Conservation (phyloP, 2,329 filamentous ascomycete species). For the Ceratocystis lukuohia region DNA sequence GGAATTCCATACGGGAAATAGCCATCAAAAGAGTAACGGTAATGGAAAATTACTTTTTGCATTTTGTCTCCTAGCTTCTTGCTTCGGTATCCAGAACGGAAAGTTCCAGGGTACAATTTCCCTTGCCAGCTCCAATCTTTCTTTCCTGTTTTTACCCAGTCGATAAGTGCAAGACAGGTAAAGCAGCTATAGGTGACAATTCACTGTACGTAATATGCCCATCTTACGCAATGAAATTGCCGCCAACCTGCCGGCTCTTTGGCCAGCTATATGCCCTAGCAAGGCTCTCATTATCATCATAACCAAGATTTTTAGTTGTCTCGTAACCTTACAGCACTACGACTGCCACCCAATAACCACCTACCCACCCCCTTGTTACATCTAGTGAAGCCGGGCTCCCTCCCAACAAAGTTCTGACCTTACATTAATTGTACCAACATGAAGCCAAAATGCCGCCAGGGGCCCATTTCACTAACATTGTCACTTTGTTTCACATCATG, state of each 20-base stretch:
- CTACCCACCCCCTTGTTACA: no score
- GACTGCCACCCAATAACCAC: background rate
- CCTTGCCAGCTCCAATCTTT: background rate
- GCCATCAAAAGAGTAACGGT: background rate
- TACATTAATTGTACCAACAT: background rate
- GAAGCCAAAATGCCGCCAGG: background rate
- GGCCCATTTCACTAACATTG: background rate
- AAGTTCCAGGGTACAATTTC: background rate
- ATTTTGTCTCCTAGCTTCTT: background rate
- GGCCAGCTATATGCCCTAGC: background rate
- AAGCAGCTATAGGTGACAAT: background rate
- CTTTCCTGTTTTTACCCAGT: background rate
- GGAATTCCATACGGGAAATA: background rate
- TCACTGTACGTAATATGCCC: background rate
- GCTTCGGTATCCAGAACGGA: background rate
- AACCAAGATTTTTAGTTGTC: background rate
- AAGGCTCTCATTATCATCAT: background rate
- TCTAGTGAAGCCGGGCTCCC: background rate
- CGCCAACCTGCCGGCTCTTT: background rate
- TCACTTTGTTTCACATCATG: background rate
- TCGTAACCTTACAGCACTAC: background rate
- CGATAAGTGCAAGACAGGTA: background rate
- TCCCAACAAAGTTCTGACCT: background rate
- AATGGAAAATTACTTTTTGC: background rate
- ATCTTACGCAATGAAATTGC: background rate